Percentiles rank a stretch among this genome's conserved stretches.
phyloP scores from a whole-genome alignment of 2,329 filamentous ascomycete genomes.

The Lasiodiplodia gonubiensis region DNA sequence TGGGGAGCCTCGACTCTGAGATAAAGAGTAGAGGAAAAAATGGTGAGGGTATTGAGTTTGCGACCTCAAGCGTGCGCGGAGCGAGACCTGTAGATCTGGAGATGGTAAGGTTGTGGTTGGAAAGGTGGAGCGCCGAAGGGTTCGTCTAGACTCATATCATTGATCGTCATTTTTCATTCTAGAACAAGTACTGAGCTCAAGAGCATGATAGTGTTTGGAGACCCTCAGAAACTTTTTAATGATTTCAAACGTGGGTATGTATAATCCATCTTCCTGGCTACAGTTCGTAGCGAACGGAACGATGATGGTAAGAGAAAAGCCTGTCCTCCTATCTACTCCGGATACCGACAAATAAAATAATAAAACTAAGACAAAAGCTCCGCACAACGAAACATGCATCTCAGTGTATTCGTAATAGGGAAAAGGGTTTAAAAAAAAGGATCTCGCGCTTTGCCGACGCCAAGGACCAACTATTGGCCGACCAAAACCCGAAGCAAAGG shows the following conservation, averaged over 20 bases:
- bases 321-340: conserved; percentile 16
- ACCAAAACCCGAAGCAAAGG: not conserved
- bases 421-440: not conserved
- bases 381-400: not conserved
- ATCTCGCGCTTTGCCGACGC: not conserved
- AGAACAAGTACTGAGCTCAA: not conserved
- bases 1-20: no score
- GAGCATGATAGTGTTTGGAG: not conserved
- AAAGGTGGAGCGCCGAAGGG: not conserved
- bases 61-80: conserved; percentile 9
- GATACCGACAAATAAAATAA: not conserved
- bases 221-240: not conserved
- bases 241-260: conserved; percentile 8
- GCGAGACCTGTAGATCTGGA: not conserved
- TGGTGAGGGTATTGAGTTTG: conserved; percentile 6
- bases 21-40: not conserved
- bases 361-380: not conserved
- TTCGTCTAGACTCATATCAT: not conserved
- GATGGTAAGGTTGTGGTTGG: not conserved
- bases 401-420: not conserved
- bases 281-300: not conserved
- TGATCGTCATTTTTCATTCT: not conserved
- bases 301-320: not conserved
- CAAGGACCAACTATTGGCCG: conserved; percentile 3
- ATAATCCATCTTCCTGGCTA: not conserved